These are phyloP conservation scores for Rhododendron griersonianum DNA, from an alignment of 148 eudicot genomes.

Conservation along the genomic window DNA sequence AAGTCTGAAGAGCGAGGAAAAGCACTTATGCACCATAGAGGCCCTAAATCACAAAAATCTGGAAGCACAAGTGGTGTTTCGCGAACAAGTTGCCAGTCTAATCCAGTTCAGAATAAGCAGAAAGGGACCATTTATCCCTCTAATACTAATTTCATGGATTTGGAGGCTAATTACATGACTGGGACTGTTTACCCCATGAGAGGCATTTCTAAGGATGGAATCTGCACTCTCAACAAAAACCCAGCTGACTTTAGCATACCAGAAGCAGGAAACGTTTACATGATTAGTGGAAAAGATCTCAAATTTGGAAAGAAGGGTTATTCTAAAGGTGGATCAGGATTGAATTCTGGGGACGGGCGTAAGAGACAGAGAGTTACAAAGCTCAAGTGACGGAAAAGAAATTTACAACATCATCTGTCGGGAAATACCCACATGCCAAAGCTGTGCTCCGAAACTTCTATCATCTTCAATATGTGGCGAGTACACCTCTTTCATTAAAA, in stretches of 20 bases:
- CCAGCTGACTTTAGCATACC: constrained; percentile 68
- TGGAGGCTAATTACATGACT: constrained; percentile 4
- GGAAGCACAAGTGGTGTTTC: constrained; percentile 13
- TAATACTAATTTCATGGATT: neutral
- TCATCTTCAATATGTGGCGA: neutral
- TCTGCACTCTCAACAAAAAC: constrained; percentile 53
- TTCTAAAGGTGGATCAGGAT: constrained; percentile 13
- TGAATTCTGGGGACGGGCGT: constrained; percentile 15
- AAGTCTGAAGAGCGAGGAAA: constrained; percentile 31
- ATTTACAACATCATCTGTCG: neutral
- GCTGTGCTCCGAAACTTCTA: neutral
- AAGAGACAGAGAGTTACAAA: constrained; percentile 22
- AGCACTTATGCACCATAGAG: constrained; percentile 18
- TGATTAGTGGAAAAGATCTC: constrained; percentile 42
- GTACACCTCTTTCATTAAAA: neutral
- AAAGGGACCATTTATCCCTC: constrained; percentile 9
- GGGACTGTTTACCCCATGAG: neutral
- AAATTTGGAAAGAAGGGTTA: constrained; percentile 17
- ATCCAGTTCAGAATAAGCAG: constrained; percentile 12
- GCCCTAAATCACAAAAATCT: constrained; percentile 12
- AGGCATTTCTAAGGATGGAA: constrained; percentile 12
- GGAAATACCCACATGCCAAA: neutral
- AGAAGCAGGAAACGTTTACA: constrained; percentile 33
- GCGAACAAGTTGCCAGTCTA: neutral
- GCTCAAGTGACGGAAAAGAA: constrained; percentile 7